Evolutionary conservation across 1,284 basidiomycete genomes (phyloP), one percentile per base, ranked within the genome.

Genomic region (Heliocybe sulcata): DNA sequence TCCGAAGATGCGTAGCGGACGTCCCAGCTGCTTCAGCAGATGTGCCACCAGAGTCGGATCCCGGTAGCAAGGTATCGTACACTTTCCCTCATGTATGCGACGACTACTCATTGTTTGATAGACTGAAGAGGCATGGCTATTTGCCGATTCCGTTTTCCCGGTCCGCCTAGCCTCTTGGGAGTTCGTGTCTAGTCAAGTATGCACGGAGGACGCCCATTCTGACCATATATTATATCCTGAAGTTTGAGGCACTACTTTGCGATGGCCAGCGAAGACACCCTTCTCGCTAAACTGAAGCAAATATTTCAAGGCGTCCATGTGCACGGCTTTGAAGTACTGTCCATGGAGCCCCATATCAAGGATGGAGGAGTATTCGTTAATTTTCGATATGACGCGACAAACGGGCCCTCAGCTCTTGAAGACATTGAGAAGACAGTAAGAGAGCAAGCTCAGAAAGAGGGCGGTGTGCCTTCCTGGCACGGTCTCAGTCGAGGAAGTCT

Each of bases 311-410:
- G 65, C 16, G 73, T 87, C 25, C 74, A 78, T 35, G 64, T 74
- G 0, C 76, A 83, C 58, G 72, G 70, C 35, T 89, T 91, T 64
- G 70, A 73, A 35, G 67, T 88, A 19, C 59, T 83, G 8, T 77
- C 78, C 22, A 58, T 90, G 3, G 75, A 87, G 52, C 82, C 83
- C 12, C 77, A 85, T 58, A 67, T 69, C 53, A 94, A 94, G 63
- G 91, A 92, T 58, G 91, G 92, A 6, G 94, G 94, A 8, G 87
- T 93, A 2, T 95, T 95, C 66, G 83, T 94, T 54, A 81, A 80
- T 50, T 94, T 94, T 68, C 73, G 76, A 20, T 95, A 89, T 64
- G 70, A 69, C 33, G 65, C 73, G 1, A 63, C 63, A n/a, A 69
- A 73, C 42, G 55, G 59, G 3, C 3, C 12, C 9, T 10, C 42